A percentile compares a stretch with the other conserved stretches of the same genome.
These are phyloP conservation scores for Amyloporia xantha DNA, from an alignment of 768 basidiomycete species.

Conservation along the genomic window DNA sequence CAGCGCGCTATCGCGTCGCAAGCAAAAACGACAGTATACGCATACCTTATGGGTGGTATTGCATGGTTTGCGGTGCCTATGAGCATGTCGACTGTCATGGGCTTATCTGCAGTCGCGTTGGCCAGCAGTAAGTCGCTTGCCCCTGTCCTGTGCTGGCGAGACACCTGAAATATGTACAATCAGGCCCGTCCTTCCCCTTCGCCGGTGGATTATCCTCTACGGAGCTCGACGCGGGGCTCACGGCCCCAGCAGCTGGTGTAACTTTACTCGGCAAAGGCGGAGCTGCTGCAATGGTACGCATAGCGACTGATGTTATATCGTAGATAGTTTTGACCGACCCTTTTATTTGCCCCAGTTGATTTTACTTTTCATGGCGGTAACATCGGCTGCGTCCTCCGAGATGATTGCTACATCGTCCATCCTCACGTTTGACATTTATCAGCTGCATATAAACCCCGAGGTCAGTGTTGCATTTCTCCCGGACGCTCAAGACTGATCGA, in stretches of 20 bases:
- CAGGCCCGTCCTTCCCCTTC: constrained; percentile 1
- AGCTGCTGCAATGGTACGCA: constrained; percentile 16
- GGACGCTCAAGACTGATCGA: background rate
- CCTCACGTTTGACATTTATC: constrained; percentile 8
- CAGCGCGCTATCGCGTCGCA: constrained; percentile 27
- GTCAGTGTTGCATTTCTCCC: background rate
- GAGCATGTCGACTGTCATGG: constrained; percentile 29
- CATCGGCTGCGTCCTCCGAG: constrained; percentile 20
- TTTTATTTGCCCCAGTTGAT: constrained; percentile 13
- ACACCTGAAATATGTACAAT: background rate
- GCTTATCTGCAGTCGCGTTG: constrained; percentile 21
- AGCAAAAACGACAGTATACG: constrained; percentile 23
- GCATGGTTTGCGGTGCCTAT: constrained; percentile 31
- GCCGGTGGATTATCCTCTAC: constrained; percentile 4
- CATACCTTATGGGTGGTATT: constrained; percentile 28
- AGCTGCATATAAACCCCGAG: background rate
- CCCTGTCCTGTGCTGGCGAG: background rate
- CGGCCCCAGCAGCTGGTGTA: constrained; percentile 21
- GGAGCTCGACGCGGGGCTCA: constrained; percentile 18
- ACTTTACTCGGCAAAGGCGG: constrained; percentile 22
- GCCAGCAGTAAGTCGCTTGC: background rate
- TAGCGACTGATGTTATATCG: too few relatives aligned
- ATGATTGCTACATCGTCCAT: constrained; percentile 22
- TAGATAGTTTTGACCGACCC: too few relatives aligned
- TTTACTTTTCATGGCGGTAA: constrained; percentile 24